These are phyloP conservation scores for Tolypocladium album DNA, from an alignment of 2,329 filamentous ascomycete species.

Conservation along the genomic window DNA sequence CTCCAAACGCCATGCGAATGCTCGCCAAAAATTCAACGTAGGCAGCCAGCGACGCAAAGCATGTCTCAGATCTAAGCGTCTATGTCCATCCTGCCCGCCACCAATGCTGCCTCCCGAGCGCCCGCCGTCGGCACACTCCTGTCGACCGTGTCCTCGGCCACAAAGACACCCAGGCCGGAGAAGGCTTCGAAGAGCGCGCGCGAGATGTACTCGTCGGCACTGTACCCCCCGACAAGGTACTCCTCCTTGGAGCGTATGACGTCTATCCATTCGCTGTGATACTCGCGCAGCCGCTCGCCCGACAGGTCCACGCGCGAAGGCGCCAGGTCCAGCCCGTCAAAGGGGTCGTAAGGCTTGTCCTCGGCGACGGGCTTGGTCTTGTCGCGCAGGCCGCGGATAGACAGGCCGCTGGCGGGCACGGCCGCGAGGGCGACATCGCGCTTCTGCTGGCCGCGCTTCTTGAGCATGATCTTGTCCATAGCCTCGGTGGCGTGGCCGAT, in stretches of 20 bases:
- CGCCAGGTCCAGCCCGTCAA: conserved; percentile 61
- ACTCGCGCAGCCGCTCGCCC: conserved; percentile 41
- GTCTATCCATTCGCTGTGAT: conserved; percentile 67
- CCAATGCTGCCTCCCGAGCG: conserved; percentile 22
- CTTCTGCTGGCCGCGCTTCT: conserved; percentile 54
- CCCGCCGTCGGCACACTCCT: conserved; percentile 21
- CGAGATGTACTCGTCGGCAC: conserved; percentile 69
- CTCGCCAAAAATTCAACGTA: neutral
- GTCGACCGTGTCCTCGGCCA: conserved; percentile 61
- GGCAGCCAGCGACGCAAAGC: neutral
- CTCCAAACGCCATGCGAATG: neutral
- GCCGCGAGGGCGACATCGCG: conserved; percentile 21
- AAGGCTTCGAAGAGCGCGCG: conserved; percentile 83
- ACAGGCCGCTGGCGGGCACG: conserved; percentile 27
- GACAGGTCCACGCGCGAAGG: conserved; percentile 58
- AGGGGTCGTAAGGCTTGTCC: conserved; percentile 78
- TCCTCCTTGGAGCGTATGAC: conserved; percentile 52
- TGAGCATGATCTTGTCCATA: conserved; percentile 54
- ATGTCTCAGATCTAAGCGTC: conserved; percentile 32
- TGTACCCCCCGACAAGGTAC: conserved; percentile 72
- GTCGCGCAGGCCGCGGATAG: conserved; percentile 74
- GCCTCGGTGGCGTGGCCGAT: conserved; percentile 48
- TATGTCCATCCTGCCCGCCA: conserved; percentile 32
- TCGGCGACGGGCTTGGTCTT: conserved; percentile 33
- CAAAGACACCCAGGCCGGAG: conserved; percentile 75